phyloP scores from a whole-genome alignment of 352 stramenopile genomes.

The Phytophthora kernoviae region DNA sequence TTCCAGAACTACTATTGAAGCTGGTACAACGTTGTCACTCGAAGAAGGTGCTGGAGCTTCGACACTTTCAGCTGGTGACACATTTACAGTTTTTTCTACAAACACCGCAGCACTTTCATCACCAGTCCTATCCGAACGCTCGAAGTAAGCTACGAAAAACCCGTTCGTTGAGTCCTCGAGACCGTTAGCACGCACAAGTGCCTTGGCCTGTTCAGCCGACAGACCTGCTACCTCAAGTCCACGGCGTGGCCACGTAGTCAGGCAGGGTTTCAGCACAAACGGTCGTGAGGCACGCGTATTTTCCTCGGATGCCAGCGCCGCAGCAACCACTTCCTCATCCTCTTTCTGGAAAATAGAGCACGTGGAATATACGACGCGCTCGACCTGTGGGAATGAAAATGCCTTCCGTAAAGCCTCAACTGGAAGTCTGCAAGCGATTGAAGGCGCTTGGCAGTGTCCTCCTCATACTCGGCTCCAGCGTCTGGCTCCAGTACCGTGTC shows the following conservation, averaged over 20 bases:
- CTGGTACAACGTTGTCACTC: slow-evolving; percentile 4
- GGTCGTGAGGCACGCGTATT: slow-evolving; percentile 46
- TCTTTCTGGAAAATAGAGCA: slow-evolving; percentile 97
- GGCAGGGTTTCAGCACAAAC: slow-evolving; percentile 70
- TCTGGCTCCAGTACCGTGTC: slow-evolving; percentile 49
- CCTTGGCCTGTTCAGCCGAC: slow-evolving; percentile 60
- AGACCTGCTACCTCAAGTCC: slow-evolving; percentile 69
- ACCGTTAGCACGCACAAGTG: slow-evolving; percentile 91
- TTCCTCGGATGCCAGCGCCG: slow-evolving; percentile 77
- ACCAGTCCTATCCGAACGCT: slow-evolving; percentile 43
- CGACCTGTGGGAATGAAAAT: slow-evolving; percentile 93
- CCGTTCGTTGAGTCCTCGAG: slow-evolving; percentile 95
- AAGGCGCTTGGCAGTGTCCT: slow-evolving; percentile 77
- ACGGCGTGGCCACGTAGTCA: slow-evolving; percentile 77
- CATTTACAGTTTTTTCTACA: slow-evolving; percentile 2
- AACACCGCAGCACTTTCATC: neutral
- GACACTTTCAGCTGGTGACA: slow-evolving; percentile 1
- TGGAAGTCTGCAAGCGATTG: slow-evolving; percentile 96
- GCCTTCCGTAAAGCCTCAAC: slow-evolving; percentile 93
- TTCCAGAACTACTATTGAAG: slow-evolving; percentile 12
- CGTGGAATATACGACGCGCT: slow-evolving; percentile 97
- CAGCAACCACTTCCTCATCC: slow-evolving; percentile 94
- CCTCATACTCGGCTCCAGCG: slow-evolving; percentile 44
- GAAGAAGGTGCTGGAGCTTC: neutral
- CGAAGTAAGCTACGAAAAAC: slow-evolving; percentile 98